Percentiles rank a stretch among this genome's conserved stretches.
phyloP scores from a whole-genome alignment of 768 basidiomycete species.

The Panellus pusillus region DNA sequence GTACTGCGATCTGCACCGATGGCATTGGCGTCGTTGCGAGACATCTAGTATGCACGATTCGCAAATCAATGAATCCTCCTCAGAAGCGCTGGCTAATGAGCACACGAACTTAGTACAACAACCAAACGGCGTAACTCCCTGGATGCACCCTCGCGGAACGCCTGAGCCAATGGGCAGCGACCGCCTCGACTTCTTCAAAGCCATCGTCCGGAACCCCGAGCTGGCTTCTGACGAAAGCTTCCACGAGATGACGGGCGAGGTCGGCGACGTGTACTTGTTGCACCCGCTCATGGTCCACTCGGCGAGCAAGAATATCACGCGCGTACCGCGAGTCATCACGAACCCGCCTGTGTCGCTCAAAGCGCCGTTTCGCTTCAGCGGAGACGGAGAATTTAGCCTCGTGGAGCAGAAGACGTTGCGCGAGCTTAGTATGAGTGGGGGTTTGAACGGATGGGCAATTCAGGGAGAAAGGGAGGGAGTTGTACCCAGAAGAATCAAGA shows the following conservation, averaged over 20 bases:
- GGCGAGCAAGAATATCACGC: conserved; percentile 58
- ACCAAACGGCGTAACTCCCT: conserved; percentile 19
- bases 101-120: conserved; percentile 1
- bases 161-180: conserved; percentile 8
- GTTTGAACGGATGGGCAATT: conserved; percentile 44
- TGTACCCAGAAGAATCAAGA: conserved; percentile 44
- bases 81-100: not conserved
- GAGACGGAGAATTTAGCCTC: conserved; percentile 48
- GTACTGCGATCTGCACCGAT: conserved; percentile 60
- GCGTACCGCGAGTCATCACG: conserved; percentile 60
- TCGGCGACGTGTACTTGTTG: conserved; percentile 64
- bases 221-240: conserved; percentile 41
- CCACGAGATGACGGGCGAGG: conserved; percentile 57
- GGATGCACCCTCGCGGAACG: conserved; percentile 18
- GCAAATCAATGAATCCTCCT: too few relatives aligned
- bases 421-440: conserved; percentile 43
- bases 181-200: conserved; percentile 25
- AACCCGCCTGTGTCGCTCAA: conserved; percentile 61
- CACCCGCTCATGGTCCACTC: conserved; percentile 68
- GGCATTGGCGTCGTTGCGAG: conserved; percentile 49
- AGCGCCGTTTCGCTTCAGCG: conserved; percentile 54
- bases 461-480: conserved; percentile 48
- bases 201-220: conserved; percentile 36
- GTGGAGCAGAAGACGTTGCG: conserved; percentile 61
- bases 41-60: conserved; percentile 38